These are phyloP conservation scores for Aspergillus bombycis DNA, from an alignment of 2,329 filamentous ascomycete genomes.

Conservation along the genomic window DNA sequence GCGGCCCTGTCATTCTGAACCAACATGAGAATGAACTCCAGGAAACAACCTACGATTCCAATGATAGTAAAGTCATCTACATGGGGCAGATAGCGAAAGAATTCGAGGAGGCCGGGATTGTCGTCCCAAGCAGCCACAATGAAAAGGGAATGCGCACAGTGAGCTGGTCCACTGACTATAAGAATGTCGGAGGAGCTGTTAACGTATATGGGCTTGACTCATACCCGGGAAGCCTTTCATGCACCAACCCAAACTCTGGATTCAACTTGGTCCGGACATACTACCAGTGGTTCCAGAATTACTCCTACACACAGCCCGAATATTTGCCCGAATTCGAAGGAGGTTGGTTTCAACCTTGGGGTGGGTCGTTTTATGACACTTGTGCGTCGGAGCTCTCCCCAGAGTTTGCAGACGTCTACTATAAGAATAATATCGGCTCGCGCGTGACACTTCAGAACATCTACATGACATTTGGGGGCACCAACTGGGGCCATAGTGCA, in stretches of 20 bases:
- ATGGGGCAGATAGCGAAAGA: conserved; percentile 56
- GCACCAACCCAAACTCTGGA: conserved; percentile 53
- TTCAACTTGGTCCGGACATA: conserved; percentile 58
- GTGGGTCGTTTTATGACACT: conserved; percentile 55
- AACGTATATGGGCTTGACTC: conserved; percentile 44
- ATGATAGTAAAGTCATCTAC: conserved; percentile 53
- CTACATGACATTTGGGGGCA: conserved; percentile 60
- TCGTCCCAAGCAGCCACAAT: conserved; percentile 55
- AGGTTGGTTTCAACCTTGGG: conserved; percentile 59
- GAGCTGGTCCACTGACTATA: conserved; percentile 60
- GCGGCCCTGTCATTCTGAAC: conserved; percentile 55
- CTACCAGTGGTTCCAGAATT: conserved; percentile 61
- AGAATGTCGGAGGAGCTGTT: conserved; percentile 59
- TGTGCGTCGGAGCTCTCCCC: conserved; percentile 51
- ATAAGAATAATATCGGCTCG: conserved; percentile 60
- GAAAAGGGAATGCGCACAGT: conserved; percentile 54
- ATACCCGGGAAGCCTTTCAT: conserved; percentile 48
- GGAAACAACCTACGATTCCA: conserved; percentile 47
- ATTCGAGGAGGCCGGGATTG: conserved; percentile 51
- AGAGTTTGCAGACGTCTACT: conserved; percentile 59
- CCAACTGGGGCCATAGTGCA: conserved; percentile 58
- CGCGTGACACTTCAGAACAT: conserved; percentile 53
- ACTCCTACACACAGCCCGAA: conserved; percentile 57
- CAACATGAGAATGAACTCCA: conserved; percentile 60
- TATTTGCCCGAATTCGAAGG: conserved; percentile 59